phyloP scores from a whole-genome alignment of 148 eudicot species.

The Diospyros kaki region DNA sequence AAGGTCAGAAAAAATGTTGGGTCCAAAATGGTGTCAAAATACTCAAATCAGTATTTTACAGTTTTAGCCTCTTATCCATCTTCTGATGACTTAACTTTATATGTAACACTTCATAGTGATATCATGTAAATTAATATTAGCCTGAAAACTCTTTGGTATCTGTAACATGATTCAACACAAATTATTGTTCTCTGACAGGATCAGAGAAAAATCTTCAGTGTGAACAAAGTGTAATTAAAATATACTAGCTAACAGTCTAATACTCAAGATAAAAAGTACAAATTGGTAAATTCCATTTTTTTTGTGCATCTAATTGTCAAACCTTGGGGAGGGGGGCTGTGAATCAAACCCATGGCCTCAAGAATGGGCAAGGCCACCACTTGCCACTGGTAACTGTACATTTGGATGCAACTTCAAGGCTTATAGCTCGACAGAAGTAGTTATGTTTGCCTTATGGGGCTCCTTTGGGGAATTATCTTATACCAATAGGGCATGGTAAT shows the following conservation, averaged over 20 bases:
- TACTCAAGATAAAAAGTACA: not conserved
- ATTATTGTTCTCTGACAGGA: no score
- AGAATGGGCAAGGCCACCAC: no score
- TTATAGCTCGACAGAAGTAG: not conserved
- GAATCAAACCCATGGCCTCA: no score
- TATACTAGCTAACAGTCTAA: not conserved
- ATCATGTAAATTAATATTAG: not conserved
- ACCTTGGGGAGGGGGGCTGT: no score
- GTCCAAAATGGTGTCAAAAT: not conserved
- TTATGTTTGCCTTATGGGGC: not conserved
- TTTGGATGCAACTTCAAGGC: not conserved
- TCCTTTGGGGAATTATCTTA: constrained; percentile 6
- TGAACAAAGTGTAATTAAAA: not conserved
- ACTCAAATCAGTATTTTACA: not conserved
- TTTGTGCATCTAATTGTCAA: no score
- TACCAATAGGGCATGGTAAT: not conserved
- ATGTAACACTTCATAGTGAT: not conserved
- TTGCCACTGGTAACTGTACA: not conserved
- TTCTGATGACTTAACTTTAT: not conserved
- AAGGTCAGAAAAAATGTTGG: not conserved
- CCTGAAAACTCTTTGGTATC: not conserved
- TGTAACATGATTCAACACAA: not conserved
- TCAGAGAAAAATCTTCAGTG: not conserved
- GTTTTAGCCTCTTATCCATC: not conserved
- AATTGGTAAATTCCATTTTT: not conserved